Percentiles rank a stretch among this genome's conserved stretches.
Evolutionary conservation across 768 basidiomycete genomes (phyloP).

Genomic region (Collybia sordida): DNA sequence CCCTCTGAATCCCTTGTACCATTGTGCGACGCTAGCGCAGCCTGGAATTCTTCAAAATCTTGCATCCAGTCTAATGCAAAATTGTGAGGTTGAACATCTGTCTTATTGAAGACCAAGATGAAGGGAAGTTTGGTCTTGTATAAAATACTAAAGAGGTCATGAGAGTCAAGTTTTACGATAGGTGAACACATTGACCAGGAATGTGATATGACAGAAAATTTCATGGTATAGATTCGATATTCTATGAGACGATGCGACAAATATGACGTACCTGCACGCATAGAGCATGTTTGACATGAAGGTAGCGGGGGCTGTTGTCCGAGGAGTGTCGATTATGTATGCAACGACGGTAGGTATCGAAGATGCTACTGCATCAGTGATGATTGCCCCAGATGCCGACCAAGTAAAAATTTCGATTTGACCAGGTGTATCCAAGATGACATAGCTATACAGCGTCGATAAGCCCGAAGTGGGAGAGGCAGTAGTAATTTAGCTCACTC

Average conservation of each 20-base stretch:
- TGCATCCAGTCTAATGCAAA: slow-evolving; percentile 98
- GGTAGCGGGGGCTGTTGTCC: slow-evolving; percentile 91
- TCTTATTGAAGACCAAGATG: slow-evolving; percentile 98
- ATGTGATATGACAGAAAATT: too few species aligned
- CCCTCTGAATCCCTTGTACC: slow-evolving; percentile 75
- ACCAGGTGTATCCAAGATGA: slow-evolving; percentile 95
- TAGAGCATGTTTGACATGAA: slow-evolving; percentile 99
- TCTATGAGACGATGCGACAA: slow-evolving; percentile 2
- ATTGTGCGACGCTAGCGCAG: slow-evolving; percentile 71
- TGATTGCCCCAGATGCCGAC: slow-evolving; percentile 98
- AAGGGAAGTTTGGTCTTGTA: slow-evolving; percentile 99
- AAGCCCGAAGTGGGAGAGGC: not conserved
- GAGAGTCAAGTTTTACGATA: not conserved
- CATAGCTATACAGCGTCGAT: slow-evolving; percentile 55
- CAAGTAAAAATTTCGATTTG: slow-evolving; percentile 99
- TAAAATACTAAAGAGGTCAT: slow-evolving; percentile 63
- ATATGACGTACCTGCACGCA: slow-evolving; percentile 77
- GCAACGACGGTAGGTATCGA: slow-evolving; percentile 93
- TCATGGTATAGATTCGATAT: slow-evolving; percentile 3
- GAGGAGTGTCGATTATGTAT: slow-evolving; percentile 96
- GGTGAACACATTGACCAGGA: too few species aligned
- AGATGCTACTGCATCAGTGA: slow-evolving; percentile 94
- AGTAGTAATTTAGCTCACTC: slow-evolving; percentile 57
- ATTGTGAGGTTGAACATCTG: slow-evolving; percentile 84
- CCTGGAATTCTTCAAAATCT: slow-evolving; percentile 95